These are phyloP conservation scores for Larix sibirica DNA, from an alignment of 83 land plant species.

Conservation along the genomic window DNA sequence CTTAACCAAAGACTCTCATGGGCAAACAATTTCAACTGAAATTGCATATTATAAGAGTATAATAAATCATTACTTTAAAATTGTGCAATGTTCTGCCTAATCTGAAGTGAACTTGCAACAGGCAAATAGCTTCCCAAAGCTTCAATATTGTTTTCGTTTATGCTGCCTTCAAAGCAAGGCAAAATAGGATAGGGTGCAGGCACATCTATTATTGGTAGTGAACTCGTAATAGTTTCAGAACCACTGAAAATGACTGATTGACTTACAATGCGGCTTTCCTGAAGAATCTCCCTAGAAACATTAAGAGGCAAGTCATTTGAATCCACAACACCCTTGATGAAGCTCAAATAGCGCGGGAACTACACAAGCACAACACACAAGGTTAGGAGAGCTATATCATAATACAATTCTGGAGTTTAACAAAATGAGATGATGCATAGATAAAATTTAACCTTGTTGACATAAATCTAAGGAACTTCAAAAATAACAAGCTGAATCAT, in stretches of 20 bases:
- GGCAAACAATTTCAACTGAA: neutral
- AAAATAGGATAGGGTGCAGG: too few relatives aligned
- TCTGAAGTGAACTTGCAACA: too few relatives aligned
- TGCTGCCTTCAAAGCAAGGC: neutral
- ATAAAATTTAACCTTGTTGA: too few relatives aligned
- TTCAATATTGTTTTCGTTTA: neutral
- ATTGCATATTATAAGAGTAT: neutral
- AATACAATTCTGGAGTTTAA: too few relatives aligned
- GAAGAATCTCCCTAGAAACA: conserved; percentile 96
- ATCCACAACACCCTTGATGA: conserved; percentile 95
- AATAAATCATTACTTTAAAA: neutral
- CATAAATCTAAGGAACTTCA: too few relatives aligned
- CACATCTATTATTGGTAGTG: too few relatives aligned
- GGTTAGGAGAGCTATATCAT: too few relatives aligned
- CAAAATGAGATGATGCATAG: too few relatives aligned
- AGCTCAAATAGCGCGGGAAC: conserved; percentile 93
- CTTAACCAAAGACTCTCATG: neutral
- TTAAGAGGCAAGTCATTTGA: conserved; percentile 96
- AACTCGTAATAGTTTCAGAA: too few relatives aligned
- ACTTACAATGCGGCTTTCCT: conserved; percentile 97
- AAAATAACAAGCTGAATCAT: too few relatives aligned
- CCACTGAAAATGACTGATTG: too few relatives aligned
- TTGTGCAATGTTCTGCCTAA: neutral
- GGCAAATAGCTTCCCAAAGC: neutral
- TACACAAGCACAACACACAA: conserved; percentile 15